Conservation (phyloP, 2,329 filamentous ascomycete species). For the Pseudocercospora ulei region DNA sequence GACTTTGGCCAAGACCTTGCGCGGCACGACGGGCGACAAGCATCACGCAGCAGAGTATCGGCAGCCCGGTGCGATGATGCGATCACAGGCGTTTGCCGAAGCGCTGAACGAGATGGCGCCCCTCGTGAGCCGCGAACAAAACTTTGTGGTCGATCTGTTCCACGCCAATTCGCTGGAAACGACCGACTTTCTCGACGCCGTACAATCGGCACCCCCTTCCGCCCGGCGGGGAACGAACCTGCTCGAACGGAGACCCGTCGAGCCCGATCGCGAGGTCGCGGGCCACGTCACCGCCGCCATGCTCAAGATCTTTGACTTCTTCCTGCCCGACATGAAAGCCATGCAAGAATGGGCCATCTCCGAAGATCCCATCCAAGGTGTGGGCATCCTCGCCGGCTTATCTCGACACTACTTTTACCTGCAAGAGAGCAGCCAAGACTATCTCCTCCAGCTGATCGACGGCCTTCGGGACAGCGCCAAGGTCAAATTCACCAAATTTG, state of each 20-base stretch:
- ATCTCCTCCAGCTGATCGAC: constrained; percentile 64
- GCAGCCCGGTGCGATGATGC: constrained; percentile 40
- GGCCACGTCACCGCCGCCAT: constrained; percentile 74
- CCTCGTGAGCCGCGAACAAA: constrained; percentile 85
- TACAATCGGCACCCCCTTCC: constrained; percentile 56
- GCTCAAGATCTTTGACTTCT: constrained; percentile 77
- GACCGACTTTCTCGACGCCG: constrained; percentile 71
- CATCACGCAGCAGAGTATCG: constrained; percentile 50
- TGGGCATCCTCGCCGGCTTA: constrained; percentile 71
- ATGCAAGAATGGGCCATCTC: constrained; percentile 75
- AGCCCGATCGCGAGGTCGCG: constrained; percentile 80
- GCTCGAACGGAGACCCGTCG: constrained; percentile 64
- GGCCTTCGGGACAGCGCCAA: constrained; percentile 64
- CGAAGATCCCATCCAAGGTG: constrained; percentile 79
- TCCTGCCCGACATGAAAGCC: constrained; percentile 65
- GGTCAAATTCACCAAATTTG: constrained; percentile 71
- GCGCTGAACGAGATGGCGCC: constrained; percentile 73
- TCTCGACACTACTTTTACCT: constrained; percentile 70
- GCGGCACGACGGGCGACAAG: constrained; percentile 55
- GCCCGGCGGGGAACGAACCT: constrained; percentile 64
- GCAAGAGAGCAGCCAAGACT: constrained; percentile 87
- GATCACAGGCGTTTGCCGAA: constrained; percentile 71
- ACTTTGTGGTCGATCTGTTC: constrained; percentile 95
- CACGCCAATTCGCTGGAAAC: constrained; percentile 78
- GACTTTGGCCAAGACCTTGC: constrained; percentile 65